Percentiles rank a stretch among this genome's conserved stretches.
Conservation (phyloP, 805 yeast species). For the Wickerhamiella azymoides region DNA sequence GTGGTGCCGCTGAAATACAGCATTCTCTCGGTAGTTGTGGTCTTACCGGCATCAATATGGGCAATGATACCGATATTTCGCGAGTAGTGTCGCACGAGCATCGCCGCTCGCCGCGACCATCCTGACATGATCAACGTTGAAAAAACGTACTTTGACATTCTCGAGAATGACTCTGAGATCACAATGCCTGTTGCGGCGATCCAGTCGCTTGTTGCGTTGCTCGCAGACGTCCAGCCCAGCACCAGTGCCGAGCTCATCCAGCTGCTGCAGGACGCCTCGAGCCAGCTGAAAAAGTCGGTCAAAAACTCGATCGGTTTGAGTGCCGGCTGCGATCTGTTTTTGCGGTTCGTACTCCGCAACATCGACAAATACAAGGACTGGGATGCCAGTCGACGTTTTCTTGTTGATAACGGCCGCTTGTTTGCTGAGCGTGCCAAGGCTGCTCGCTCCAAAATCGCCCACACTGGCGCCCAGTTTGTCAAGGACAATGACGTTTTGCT, state of each 20-base stretch:
- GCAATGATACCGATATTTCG: conserved; percentile 94
- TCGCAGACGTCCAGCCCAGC: conserved; percentile 71
- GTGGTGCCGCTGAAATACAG: conserved; percentile 79
- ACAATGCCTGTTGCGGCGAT: conserved; percentile 99
- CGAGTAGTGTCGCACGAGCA: conserved; percentile 2
- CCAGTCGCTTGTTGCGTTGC: conserved; percentile 76
- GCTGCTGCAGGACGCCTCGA: conserved; percentile 62
- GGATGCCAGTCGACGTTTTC: conserved; percentile 79
- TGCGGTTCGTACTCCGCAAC: conserved; percentile 83
- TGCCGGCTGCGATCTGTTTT: conserved; percentile 95
- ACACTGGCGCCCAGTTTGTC: conserved; percentile 74
- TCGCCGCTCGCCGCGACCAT: conserved; percentile 1
- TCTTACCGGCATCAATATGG: conserved; percentile 98
- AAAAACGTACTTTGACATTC: conserved; percentile 60
- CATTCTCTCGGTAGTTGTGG: conserved; percentile 94
- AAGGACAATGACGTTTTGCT: conserved; percentile 82
- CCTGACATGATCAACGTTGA: conserved; percentile 59
- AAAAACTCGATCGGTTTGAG: conserved; percentile 84
- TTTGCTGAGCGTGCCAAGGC: conserved; percentile 86
- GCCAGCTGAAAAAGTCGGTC: conserved; percentile 58
- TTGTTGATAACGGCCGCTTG: conserved; percentile 86
- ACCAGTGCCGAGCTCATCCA: conserved; percentile 89
- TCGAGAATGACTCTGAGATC: conserved; percentile 86
- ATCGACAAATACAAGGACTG: conserved; percentile 77
- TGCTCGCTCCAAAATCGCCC: conserved; percentile 76